Percentiles rank a stretch among this genome's conserved stretches.
These are phyloP conservation scores for Trichoderma sp. DNA, from an alignment of 2,329 filamentous ascomycete species.

Conservation along the genomic window DNA sequence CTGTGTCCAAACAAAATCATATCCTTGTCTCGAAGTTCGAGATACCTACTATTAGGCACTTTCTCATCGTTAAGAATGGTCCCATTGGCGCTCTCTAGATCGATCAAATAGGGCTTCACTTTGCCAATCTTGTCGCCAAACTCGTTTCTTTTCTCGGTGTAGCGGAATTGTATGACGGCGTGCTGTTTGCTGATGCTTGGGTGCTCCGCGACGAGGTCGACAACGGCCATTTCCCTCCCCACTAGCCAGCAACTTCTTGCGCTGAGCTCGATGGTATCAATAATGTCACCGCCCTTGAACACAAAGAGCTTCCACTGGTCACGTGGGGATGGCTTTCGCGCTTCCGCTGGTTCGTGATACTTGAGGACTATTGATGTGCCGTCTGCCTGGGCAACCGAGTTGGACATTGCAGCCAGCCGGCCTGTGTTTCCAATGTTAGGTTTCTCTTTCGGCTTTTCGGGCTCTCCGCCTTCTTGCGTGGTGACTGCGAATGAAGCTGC, in stretches of 20 bases:
- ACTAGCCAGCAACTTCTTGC: conserved; percentile 85
- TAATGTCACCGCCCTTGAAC: conserved; percentile 77
- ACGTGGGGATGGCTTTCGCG: conserved; percentile 76
- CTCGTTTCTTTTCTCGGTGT: conserved; percentile 78
- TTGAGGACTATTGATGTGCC: conserved; percentile 79
- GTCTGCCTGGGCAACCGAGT: conserved; percentile 66
- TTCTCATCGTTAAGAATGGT: conserved; percentile 75
- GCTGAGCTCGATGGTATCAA: conserved; percentile 77
- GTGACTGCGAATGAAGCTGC: conserved; percentile 58
- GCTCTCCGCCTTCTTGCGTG: conserved; percentile 38
- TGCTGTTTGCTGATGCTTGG: conserved; percentile 95
- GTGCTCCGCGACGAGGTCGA: conserved; percentile 81
- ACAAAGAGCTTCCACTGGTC: conserved; percentile 88
- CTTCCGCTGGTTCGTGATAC: conserved; percentile 93
- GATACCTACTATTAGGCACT: conserved; percentile 72
- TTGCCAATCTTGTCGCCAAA: conserved; percentile 78
- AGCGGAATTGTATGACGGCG: conserved; percentile 89
- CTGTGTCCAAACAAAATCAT: conserved; percentile 85
- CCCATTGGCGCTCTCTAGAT: conserved; percentile 90
- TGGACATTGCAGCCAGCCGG: conserved; percentile 81
- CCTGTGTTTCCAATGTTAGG: conserved; percentile 83
- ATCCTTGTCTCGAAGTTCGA: conserved; percentile 86
- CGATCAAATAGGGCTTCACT: conserved; percentile 85
- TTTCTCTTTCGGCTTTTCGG: conserved; percentile 70
- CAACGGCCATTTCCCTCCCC: conserved; percentile 75